Evolutionary conservation across 2,329 filamentous ascomycete genomes (phyloP).

Genomic region (Fusarium incarnatum): DNA sequence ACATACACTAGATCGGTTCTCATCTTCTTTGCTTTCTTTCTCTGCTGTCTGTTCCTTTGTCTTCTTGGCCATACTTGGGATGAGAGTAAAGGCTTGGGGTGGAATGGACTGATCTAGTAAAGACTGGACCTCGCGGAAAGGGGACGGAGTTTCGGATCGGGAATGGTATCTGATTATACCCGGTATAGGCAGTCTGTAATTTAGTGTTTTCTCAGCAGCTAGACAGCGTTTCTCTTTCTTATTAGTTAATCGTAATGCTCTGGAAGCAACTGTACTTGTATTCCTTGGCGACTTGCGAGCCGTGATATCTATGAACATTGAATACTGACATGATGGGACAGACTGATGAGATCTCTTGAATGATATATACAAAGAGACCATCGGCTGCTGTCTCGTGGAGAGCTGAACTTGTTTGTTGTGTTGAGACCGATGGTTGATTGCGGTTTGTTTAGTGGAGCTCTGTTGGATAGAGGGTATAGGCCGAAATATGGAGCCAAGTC

Average conservation of each 20-base stretch:
- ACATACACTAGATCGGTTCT: slow-evolving; percentile 36
- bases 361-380: background rate
- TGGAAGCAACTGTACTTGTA: slow-evolving; percentile 14
- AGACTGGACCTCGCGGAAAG: slow-evolving; percentile 38
- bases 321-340: background rate
- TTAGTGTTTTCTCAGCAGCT: slow-evolving; percentile 25
- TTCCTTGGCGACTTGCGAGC: background rate
- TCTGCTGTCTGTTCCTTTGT: slow-evolving; percentile 15
- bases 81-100: slow-evolving; percentile 2
- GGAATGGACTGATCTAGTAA: slow-evolving; percentile 31
- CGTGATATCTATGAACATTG: background rate
- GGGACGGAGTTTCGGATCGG: slow-evolving; percentile 42
- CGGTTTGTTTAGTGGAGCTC: background rate
- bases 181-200: slow-evolving; percentile 41
- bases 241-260: slow-evolving; percentile 5
- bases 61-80: slow-evolving; percentile 20
- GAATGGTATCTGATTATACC: slow-evolving; percentile 45
- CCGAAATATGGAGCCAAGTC: rapidly evolving
- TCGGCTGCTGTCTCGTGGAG: background rate
- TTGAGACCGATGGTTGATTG: background rate
- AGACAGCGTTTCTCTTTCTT: slow-evolving; percentile 11
- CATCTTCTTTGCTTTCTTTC: slow-evolving; percentile 6
- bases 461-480: rapidly evolving
- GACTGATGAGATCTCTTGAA: background rate
- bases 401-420: background rate